Conservation (phyloP, 2,329 filamentous ascomycete species). For the Rutstroemia sp. region DNA sequence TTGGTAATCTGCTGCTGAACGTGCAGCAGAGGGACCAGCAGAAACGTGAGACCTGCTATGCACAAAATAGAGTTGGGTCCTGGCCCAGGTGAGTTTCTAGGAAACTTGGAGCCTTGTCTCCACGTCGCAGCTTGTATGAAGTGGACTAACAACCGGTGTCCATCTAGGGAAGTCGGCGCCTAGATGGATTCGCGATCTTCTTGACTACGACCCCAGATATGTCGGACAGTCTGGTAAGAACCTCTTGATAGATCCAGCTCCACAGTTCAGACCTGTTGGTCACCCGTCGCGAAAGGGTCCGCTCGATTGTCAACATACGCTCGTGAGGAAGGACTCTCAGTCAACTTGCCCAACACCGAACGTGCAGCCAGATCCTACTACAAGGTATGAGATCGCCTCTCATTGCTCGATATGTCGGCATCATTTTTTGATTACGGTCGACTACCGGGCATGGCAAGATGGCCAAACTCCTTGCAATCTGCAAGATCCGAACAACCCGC, state of each 20-base stretch:
- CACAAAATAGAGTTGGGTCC: constrained; percentile 1
- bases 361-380: constrained; percentile 30
- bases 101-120: no score
- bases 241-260: constrained; percentile 50
- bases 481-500: constrained; percentile 38
- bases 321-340: constrained; percentile 49
- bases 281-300: constrained; percentile 26
- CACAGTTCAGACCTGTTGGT: constrained; percentile 35
- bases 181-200: constrained; percentile 38
- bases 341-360: constrained; percentile 38
- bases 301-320: constrained; percentile 50
- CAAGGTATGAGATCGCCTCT: constrained; percentile 49
- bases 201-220: constrained; percentile 36
- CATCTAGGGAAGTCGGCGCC: constrained; percentile 43
- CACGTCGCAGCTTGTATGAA: not conserved
- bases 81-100: constrained; percentile 7
- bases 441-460: constrained; percentile 37
- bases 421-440: constrained; percentile 52
- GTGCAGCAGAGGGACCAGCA: not conserved
- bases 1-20: not conserved
- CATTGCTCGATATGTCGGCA: constrained; percentile 55
- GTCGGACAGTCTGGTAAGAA: constrained; percentile 31
- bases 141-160: not conserved
- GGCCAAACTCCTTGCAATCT: constrained; percentile 27
- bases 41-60: constrained; percentile 1